A percentile compares a stretch with the other conserved stretches of the same genome.
These are phyloP conservation scores for Penicillium psychrofluorescens DNA, from an alignment of 495 filamentous ascomycete species.

Conservation along the genomic window DNA sequence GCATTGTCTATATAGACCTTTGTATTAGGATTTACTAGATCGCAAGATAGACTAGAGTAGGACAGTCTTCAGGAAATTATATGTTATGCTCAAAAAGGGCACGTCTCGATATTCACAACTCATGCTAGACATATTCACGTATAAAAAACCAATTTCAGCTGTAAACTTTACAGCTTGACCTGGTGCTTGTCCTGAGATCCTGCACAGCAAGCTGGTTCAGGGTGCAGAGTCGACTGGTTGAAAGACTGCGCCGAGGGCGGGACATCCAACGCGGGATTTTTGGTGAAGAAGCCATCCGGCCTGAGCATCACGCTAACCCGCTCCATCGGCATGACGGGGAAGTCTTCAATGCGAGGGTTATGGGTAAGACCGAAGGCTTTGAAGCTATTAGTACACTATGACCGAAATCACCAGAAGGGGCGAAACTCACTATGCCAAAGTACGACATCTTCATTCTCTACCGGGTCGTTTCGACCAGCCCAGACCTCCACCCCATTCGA, in stretches of 20 bases:
- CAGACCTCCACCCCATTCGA: slow-evolving; percentile 40
- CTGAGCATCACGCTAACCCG: slow-evolving; percentile 51
- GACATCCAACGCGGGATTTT: slow-evolving; percentile 69
- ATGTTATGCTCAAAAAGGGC: too few species aligned
- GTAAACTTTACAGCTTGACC: slow-evolving; percentile 21
- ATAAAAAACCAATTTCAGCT: background rate
- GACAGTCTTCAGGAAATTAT: too few species aligned
- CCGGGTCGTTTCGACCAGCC: slow-evolving; percentile 37
- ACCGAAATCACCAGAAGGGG: background rate
- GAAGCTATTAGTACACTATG: too few species aligned
- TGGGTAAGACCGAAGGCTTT: slow-evolving; percentile 56
- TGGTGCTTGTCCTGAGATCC: slow-evolving; percentile 17
- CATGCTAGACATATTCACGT: too few species aligned
- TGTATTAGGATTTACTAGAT: too few species aligned
- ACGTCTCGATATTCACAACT: too few species aligned
- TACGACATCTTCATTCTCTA: slow-evolving; percentile 42
- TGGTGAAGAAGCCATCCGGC: slow-evolving; percentile 68
- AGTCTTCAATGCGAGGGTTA: slow-evolving; percentile 53
- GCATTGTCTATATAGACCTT: too few species aligned
- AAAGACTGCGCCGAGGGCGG: slow-evolving; percentile 31
- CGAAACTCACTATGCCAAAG: slow-evolving; percentile 34
- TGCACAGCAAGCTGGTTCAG: slow-evolving; percentile 28
- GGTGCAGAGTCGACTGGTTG: slow-evolving; percentile 31
- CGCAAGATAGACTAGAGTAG: too few species aligned
- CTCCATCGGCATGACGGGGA: slow-evolving; percentile 57